These are phyloP conservation scores for Pachyrhizus erosus DNA, from an alignment of 306 rosid genomes.

Conservation along the genomic window DNA sequence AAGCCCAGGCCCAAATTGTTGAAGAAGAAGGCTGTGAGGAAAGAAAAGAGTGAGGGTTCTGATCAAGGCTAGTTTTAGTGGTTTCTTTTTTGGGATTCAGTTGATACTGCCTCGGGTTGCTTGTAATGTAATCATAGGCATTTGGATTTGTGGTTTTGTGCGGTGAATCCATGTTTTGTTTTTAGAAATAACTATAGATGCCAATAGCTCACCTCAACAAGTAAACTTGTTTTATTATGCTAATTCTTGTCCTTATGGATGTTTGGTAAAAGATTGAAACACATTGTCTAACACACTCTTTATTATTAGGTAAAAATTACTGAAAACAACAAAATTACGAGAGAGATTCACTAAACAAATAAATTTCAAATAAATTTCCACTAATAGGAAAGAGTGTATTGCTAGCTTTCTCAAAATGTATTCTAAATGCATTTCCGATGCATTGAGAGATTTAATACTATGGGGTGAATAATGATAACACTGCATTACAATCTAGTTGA, in stretches of 20 bases:
- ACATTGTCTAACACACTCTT: no score
- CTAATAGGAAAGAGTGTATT: no score
- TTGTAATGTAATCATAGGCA: not conserved
- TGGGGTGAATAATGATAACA: no score
- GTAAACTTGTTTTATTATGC: not conserved
- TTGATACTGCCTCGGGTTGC: not conserved
- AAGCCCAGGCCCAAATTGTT: slow-evolving; percentile 69
- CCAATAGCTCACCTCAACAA: not conserved
- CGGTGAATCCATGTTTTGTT: not conserved
- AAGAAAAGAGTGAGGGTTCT: slow-evolving; percentile 34
- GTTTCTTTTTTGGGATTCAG: not conserved
- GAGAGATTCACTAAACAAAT: no score
- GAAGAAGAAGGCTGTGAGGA: slow-evolving; percentile 51
- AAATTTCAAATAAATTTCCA: no score
- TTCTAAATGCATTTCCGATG: not conserved
- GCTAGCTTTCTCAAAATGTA: no score
- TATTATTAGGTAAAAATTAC: no score
- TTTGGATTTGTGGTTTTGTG: slow-evolving; percentile 3
- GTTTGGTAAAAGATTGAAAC: not conserved
- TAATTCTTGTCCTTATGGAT: not conserved
- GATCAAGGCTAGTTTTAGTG: slow-evolving; percentile 7
- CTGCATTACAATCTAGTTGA: no score
- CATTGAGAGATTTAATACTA: not conserved
- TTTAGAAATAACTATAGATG: not conserved
- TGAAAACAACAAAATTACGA: no score